Evolutionary conservation across 1,139 yeast genomes (phyloP), one percentile per base, ranked within the genome.

Genomic region (Debaryomyces nepalensis): DNA sequence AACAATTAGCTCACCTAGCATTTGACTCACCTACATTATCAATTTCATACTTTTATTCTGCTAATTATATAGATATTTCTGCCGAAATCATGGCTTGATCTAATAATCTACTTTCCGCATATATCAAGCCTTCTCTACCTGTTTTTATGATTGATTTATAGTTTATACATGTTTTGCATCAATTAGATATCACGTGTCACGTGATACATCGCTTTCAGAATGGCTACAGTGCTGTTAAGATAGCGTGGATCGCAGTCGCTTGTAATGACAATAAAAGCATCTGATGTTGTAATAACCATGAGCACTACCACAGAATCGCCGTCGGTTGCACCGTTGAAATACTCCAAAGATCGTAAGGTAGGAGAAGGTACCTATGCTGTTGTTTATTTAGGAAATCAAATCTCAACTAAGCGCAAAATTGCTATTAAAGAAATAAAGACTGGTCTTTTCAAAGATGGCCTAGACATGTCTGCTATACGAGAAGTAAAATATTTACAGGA

Each of bases 351-450:
- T 46, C 81, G 79, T 53, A 91, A 91, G 61, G 97, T 93, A 20
- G 99, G 99, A 59, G 99, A 95, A 68, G 99, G 99, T 66, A 95
- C 99, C 0, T 95, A 93, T 72, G 99, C 99, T 35, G 96, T 91
- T 45, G 99, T 95, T 2, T 93, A 87, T 58, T 74, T 93, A 12
- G 98, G 97, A 1, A 77, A 76, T 44, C 84, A 82, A 53, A 55
- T 77, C 18, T 66, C 79, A 29, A 74, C 83, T 8, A 66, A 70
- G 12, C 67, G 93, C 41, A 73, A 75, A 43, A 84, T 93, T 26
- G 99, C 99, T 52, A 85, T 95, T 50, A 95, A 95, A 59, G 97
- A 90, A 69, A 93, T 95, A 73, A 93, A 95, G 59, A 87, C 96
- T 0, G 95, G 96, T 2, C 84, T 87, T 49, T 91, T 91, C 69